Evolutionary conservation across 208 protist species (phyloP).

Genomic region (Crithidia sp.): DNA sequence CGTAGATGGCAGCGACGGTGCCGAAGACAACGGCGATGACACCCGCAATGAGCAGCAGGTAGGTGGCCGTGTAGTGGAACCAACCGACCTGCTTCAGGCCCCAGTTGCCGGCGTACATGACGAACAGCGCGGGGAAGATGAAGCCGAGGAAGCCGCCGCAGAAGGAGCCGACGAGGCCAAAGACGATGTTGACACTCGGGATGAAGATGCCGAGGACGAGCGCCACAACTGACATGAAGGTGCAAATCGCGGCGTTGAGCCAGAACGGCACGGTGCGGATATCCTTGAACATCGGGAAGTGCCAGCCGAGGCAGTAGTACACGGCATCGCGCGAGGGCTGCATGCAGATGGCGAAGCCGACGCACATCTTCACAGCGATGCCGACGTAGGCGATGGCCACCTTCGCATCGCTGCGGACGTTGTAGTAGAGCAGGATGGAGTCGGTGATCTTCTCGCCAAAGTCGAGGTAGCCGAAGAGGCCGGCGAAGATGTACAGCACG

Average conservation of each 20-base stretch:
- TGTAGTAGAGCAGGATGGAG: conserved; percentile 77
- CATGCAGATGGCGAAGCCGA: conserved; percentile 80
- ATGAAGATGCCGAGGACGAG: conserved; percentile 82
- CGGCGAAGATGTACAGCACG: conserved; percentile 74
- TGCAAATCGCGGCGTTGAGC: conserved; percentile 63
- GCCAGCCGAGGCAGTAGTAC: conserved; percentile 70
- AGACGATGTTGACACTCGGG: conserved; percentile 72
- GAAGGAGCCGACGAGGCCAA: conserved; percentile 80
- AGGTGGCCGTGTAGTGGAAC: conserved; percentile 85
- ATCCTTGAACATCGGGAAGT: conserved; percentile 48
- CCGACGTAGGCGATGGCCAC: conserved; percentile 70
- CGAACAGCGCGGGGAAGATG: conserved; percentile 82
- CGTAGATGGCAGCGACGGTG: conserved; percentile 67
- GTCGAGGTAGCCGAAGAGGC: conserved; percentile 82
- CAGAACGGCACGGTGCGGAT: conserved; percentile 60
- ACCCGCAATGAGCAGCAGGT: conserved; percentile 74
- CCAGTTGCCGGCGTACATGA: conserved; percentile 82
- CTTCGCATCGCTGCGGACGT: conserved; percentile 51
- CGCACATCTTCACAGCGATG: conserved; percentile 77
- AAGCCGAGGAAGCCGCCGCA: conserved; percentile 84
- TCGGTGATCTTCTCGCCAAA: conserved; percentile 58
- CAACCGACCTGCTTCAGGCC: conserved; percentile 52
- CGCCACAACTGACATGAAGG: conserved; percentile 60
- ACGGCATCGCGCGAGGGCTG: conserved; percentile 69
- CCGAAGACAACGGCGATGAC: conserved; percentile 77